Conservation (phyloP, 805 yeast species). For the Myxozyma udenii region DNA sequence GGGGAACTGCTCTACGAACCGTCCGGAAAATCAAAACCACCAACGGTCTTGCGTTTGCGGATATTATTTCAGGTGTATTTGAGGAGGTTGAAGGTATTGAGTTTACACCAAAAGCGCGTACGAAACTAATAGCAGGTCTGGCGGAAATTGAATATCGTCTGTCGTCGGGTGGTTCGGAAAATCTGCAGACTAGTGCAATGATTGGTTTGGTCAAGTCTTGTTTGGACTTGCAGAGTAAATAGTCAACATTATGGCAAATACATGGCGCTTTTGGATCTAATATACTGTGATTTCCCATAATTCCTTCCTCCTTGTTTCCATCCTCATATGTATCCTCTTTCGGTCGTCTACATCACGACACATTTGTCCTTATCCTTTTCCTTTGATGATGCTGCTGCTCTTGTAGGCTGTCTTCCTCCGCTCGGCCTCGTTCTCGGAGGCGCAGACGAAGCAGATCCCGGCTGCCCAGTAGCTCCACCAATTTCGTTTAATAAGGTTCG, state of each 20-base stretch:
- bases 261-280: too few relatives aligned
- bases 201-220: slow-evolving; percentile 79
- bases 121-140: slow-evolving; percentile 62
- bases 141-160: slow-evolving; percentile 89
- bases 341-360: slow-evolving; percentile 8
- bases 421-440: not conserved
- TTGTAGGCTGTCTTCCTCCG: not conserved
- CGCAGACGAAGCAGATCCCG: not conserved
- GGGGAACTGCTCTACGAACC: slow-evolving; percentile 72
- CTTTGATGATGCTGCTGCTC: not conserved
- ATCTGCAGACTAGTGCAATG: slow-evolving; percentile 83
- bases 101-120: slow-evolving; percentile 59
- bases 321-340: not conserved
- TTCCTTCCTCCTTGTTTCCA: not conserved
- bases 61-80: slow-evolving; percentile 72
- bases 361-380: slow-evolving; percentile 14
- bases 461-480: not conserved
- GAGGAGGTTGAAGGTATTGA: slow-evolving; percentile 68
- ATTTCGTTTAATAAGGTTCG: slow-evolving; percentile 13
- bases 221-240: slow-evolving; percentile 34
- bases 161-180: slow-evolving; percentile 88
- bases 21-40: slow-evolving; percentile 60
- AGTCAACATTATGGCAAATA: too few relatives aligned
- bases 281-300: not conserved
- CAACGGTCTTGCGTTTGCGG: slow-evolving; percentile 88